Evolutionary conservation across 2,329 filamentous ascomycete species (phyloP).

Genomic region (Penicillium sp.): DNA sequence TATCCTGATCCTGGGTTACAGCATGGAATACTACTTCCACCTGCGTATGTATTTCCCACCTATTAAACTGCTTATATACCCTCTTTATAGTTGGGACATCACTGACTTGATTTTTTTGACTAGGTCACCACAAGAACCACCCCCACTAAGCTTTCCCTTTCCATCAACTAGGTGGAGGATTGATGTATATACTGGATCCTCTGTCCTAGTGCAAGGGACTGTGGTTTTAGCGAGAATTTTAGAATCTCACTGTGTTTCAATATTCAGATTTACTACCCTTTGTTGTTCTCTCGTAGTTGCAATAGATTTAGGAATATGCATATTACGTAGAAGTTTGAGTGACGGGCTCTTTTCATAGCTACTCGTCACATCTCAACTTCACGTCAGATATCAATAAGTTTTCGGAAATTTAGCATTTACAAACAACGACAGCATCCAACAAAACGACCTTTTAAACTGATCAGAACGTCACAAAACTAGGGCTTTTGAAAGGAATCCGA

Average conservation of each 20-base stretch:
- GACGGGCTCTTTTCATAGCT: background rate
- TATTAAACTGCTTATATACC: background rate
- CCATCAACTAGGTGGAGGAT: conserved; percentile 26
- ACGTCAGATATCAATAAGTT: background rate
- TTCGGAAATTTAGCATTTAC: background rate
- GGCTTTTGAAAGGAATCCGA: background rate
- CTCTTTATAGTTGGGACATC: background rate
- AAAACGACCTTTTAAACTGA: background rate
- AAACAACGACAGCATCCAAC: background rate
- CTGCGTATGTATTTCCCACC: conserved; percentile 68
- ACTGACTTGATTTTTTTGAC: conserved; percentile 13
- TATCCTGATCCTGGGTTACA: conserved; percentile 81
- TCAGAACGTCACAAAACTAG: background rate
- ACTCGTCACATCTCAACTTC: background rate
- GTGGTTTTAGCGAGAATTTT: conserved; percentile 23
- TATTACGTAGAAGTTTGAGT: background rate
- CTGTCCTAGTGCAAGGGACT: conserved; percentile 32
- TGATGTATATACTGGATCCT: conserved; percentile 42
- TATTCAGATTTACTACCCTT: conserved; percentile 7
- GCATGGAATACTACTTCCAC: conserved; percentile 99
- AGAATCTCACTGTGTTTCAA: conserved; percentile 23
- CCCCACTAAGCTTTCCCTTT: conserved; percentile 67
- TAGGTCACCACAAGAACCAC: conserved; percentile 99
- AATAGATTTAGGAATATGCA: conserved; percentile 6
- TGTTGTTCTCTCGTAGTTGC: conserved; percentile 2